These are phyloP conservation scores for Aspergillus nidulans DNA, from an alignment of 495 filamentous ascomycete genomes.

Conservation along the genomic window DNA sequence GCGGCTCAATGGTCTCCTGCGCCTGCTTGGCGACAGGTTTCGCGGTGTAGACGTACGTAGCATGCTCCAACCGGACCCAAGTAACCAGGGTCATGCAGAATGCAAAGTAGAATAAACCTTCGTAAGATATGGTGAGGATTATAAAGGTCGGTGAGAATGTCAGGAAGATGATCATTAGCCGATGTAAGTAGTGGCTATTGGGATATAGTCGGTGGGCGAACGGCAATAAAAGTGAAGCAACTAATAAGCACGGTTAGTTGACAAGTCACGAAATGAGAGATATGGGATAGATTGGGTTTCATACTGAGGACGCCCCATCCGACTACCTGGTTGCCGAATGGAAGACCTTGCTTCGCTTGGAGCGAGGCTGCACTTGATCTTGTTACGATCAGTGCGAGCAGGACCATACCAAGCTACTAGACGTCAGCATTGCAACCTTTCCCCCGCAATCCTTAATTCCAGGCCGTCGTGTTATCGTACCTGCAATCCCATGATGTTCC, in stretches of 20 bases:
- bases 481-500: conserved; percentile 54
- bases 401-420: conserved; percentile 67
- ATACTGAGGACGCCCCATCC: conserved; percentile 81
- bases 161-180: conserved; percentile 84
- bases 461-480: conserved; percentile 34
- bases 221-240: conserved; percentile 73
- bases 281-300: conserved; percentile 18
- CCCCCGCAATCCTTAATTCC: too few species aligned
- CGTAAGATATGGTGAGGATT: conserved; percentile 95
- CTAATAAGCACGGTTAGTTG: conserved; percentile 32
- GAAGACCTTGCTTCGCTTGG: conserved; percentile 83
- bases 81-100: conserved; percentile 79
- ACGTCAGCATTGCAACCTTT: conserved; percentile 4
- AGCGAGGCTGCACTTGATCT: conserved; percentile 74
- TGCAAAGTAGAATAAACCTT: conserved; percentile 91
- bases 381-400: conserved; percentile 82
- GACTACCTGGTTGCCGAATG: conserved; percentile 79
- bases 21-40: conserved; percentile 23
- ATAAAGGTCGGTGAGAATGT: conserved; percentile 93
- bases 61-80: conserved; percentile 90
- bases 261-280: neutral
- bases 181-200: conserved; percentile 85
- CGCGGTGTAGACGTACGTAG: conserved; percentile 56
- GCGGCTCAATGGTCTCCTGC: conserved; percentile 10
- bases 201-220: conserved; percentile 76